phyloP scores from a whole-genome alignment of 805 yeast species.

The Spencermartinsiella europaea region DNA sequence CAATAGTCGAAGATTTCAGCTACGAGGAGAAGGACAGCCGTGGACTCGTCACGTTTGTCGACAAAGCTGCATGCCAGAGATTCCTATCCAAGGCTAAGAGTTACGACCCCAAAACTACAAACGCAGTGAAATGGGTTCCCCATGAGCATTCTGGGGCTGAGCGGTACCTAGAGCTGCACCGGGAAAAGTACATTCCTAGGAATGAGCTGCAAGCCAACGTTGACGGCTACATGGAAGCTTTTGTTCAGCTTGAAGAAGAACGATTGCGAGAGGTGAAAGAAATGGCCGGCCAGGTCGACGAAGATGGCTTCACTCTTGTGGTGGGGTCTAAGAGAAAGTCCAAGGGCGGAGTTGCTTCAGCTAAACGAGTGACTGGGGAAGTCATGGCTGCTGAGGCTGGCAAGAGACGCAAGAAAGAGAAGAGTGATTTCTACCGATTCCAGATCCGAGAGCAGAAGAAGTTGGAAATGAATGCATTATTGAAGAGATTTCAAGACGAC shows the following conservation, averaged over 20 bases:
- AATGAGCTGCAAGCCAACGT: conserved; percentile 52
- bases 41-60: conserved; percentile 70
- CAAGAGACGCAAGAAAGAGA: conserved; percentile 62
- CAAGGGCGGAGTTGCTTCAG: conserved; percentile 50
- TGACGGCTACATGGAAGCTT: conserved; percentile 55
- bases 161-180: conserved; percentile 35
- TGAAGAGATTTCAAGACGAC: conserved; percentile 81
- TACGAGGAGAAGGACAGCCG: conserved; percentile 35
- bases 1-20: conserved; percentile 32
- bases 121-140: conserved; percentile 28
- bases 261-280: conserved; percentile 21
- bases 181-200: conserved; percentile 37
- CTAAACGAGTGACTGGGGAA: conserved; percentile 18
- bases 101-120: conserved; percentile 11
- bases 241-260: conserved; percentile 64
- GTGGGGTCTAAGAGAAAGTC: conserved; percentile 84
- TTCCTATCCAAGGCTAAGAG: conserved; percentile 52
- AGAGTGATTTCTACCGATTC: conserved; percentile 90
- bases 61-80: conserved; percentile 57
- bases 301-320: conserved; percentile 89
- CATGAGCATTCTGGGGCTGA: conserved; percentile 38
- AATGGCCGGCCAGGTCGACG: conserved; percentile 61
- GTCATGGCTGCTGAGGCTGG: conserved; percentile 22
- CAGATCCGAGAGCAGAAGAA: conserved; percentile 93
- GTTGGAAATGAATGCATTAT: conserved; percentile 81